These are phyloP conservation scores for Ehretia macrophylla DNA, from an alignment of 257 asterid species.

Conservation along the genomic window DNA sequence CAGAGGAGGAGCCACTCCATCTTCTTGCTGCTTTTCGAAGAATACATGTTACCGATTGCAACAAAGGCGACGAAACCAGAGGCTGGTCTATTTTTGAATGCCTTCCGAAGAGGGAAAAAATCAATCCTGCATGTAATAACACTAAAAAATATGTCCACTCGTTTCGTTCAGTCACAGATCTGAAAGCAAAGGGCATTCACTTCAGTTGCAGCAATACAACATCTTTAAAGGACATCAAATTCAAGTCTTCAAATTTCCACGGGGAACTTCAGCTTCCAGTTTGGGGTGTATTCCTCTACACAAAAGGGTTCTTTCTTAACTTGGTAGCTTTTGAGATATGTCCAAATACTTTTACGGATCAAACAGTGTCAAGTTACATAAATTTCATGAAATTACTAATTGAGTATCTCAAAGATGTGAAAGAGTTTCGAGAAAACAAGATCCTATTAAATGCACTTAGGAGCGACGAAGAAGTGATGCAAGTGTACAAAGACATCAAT, in stretches of 20 bases:
- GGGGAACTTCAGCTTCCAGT: conserved; percentile 21
- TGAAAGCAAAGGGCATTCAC: conserved; percentile 37
- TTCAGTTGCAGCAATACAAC: conserved; percentile 4
- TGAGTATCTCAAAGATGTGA: conserved; percentile 21
- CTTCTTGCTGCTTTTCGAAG: conserved; percentile 6
- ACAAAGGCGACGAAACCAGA: no score
- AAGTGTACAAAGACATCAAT: conserved; percentile 2
- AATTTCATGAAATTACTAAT: conserved; percentile 33
- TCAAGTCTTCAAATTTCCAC: conserved; percentile 12
- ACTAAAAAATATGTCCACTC: background rate
- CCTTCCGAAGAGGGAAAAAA: no score
- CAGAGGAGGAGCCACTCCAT: conserved; percentile 5
- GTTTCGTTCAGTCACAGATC: conserved; percentile 20
- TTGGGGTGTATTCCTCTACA: background rate
- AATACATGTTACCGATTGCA: no score
- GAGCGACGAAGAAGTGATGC: conserved; percentile 25
- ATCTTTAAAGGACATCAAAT: conserved; percentile 13
- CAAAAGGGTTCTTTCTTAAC: conserved; percentile 20
- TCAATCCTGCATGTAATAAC: no score
- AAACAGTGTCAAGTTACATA: conserved; percentile 14
- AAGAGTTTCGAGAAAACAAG: conserved; percentile 23
- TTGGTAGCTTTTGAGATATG: conserved; percentile 30
- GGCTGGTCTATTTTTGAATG: no score
- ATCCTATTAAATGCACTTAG: conserved; percentile 21
- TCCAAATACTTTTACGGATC: background rate